These are phyloP conservation scores for Geotrichum restrictum DNA, from an alignment of 1,139 yeast species.

Conservation along the genomic window DNA sequence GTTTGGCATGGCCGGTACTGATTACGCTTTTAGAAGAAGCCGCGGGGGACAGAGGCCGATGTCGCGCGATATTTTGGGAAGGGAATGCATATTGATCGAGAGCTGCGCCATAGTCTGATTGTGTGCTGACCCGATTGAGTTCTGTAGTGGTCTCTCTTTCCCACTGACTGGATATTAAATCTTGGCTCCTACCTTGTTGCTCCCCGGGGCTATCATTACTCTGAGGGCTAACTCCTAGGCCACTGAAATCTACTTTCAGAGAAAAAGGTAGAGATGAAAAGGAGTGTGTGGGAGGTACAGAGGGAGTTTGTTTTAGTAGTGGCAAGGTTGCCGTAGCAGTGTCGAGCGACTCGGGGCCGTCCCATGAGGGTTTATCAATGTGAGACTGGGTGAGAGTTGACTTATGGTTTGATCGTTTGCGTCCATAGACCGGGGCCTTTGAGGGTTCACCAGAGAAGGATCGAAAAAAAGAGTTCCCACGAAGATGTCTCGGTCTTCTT, in stretches of 20 bases:
- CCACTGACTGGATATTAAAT: conserved; percentile 3
- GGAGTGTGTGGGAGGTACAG: no score
- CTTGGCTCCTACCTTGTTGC: no score
- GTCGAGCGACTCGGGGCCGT: not conserved
- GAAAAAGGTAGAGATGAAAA: no score
- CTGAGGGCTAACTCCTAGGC: not conserved
- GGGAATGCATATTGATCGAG: not conserved
- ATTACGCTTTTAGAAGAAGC: conserved; percentile 27
- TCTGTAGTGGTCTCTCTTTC: conserved; percentile 12
- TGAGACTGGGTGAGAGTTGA: conserved; percentile 8
- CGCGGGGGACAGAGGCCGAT: conserved; percentile 28
- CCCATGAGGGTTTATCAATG: conserved; percentile 10
- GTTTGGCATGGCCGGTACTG: conserved; percentile 19
- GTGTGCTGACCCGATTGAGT: conserved; percentile 2
- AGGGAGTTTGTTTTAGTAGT: no score
- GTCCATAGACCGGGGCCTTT: conserved; percentile 1
- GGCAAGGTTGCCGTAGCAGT: no score
- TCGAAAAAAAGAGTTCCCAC: conserved; percentile 14
- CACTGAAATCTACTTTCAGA: not conserved
- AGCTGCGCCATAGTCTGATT: conserved; percentile 1
- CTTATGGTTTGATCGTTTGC: conserved; percentile 5
- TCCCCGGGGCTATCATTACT: no score
- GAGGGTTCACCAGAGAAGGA: conserved; percentile 16
- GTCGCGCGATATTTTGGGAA: conserved; percentile 14
- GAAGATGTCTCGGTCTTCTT: conserved; percentile 6